Evolutionary conservation across 2,329 filamentous ascomycete species (phyloP).

Genomic region (Ceratocystis variospora): DNA sequence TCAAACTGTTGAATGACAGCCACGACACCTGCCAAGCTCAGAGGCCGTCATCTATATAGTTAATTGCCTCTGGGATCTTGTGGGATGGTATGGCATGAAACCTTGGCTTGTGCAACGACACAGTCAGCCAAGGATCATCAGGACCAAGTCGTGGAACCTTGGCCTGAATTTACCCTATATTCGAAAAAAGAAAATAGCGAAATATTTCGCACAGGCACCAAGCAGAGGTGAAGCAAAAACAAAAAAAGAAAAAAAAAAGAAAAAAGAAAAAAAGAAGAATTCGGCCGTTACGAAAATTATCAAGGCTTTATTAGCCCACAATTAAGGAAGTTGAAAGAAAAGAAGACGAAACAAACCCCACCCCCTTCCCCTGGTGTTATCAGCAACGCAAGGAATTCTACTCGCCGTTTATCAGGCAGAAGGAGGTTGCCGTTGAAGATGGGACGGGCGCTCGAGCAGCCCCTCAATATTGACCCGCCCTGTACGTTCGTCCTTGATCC

Average conservation of each 20-base stretch:
- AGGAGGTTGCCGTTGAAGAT: conserved; percentile 23
- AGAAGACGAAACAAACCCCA: not conserved
- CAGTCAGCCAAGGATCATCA: not conserved
- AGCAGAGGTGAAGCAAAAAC: no score
- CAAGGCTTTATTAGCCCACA: not conserved
- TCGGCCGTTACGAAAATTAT: conserved; percentile 3
- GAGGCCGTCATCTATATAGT: not conserved
- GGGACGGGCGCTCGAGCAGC: conserved; percentile 43
- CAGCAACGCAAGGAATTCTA: not conserved
- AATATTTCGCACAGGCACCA: not conserved
- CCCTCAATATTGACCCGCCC: conserved; percentile 47
- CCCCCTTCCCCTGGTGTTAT: not conserved
- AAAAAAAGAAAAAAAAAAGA: not conserved
- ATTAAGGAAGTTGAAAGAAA: not conserved
- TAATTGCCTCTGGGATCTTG: not conserved
- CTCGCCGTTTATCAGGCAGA: conserved; percentile 2
- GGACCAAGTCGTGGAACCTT: not conserved
- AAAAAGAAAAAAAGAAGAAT: not conserved
- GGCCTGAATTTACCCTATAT: not conserved
- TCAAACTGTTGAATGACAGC: not conserved
- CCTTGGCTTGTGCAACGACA: conserved; percentile 6
- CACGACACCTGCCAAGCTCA: conserved; percentile 1
- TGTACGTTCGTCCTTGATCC: conserved; percentile 37
- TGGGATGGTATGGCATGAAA: not conserved
- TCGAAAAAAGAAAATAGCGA: not conserved